Conservation (phyloP, 164 flowering plant species). For the Chimonanthus salicifolius region DNA sequence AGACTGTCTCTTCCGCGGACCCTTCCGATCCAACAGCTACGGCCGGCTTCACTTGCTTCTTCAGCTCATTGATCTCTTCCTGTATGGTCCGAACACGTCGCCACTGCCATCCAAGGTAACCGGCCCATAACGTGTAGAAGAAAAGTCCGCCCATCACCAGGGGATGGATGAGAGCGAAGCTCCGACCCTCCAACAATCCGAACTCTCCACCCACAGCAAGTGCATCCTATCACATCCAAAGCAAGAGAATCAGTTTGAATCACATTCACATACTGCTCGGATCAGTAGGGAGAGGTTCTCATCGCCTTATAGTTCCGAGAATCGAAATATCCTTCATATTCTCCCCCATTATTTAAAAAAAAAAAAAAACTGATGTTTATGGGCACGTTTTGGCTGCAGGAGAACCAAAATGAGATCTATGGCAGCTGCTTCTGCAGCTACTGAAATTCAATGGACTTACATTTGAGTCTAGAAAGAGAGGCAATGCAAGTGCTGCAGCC, state of each 20-base stretch:
- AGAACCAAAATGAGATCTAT: no score
- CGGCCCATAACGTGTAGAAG: constrained; percentile 76
- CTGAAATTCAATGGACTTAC: constrained; percentile 15
- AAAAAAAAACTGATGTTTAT: no score
- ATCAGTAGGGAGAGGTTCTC: neutral
- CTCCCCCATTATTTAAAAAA: no score
- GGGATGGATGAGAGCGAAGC: constrained; percentile 74
- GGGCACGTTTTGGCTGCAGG: no score
- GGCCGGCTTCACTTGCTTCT: constrained; percentile 74
- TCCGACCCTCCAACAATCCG: constrained; percentile 81
- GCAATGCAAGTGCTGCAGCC: constrained; percentile 51
- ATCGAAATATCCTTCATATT: no score
- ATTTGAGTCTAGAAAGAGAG: constrained; percentile 50
- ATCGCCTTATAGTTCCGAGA: neutral
- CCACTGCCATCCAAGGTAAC: constrained; percentile 98
- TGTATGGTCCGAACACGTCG: constrained; percentile 79
- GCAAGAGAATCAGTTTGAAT: neutral
- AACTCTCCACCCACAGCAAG: constrained; percentile 72
- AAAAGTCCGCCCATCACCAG: constrained; percentile 67
- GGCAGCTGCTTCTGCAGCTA: no score
- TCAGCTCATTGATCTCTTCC: constrained; percentile 77
- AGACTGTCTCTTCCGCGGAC: constrained; percentile 23
- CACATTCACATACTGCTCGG: neutral
- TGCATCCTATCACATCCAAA: constrained; percentile 50
- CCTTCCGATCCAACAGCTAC: constrained; percentile 26